Evolutionary conservation across 1,284 basidiomycete species (phyloP), one percentile per base, ranked within the genome.

Genomic region (Ceratorhiza oryzae-sativae): DNA sequence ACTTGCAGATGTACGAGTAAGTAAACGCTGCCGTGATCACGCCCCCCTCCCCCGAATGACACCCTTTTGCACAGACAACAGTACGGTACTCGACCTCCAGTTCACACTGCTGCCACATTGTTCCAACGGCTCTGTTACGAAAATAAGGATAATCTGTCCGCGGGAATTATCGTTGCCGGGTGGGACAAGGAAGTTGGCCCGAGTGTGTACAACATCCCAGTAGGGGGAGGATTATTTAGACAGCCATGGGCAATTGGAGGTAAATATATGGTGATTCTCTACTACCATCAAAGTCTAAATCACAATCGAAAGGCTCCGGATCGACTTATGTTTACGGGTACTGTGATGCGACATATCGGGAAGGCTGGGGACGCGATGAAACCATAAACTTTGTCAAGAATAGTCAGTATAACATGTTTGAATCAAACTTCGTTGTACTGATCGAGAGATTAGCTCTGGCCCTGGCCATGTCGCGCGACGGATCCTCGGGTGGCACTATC

Each of bases 311-410:
- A 94, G 93, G 94, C 39, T 97, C 95, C 71, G 97, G 97, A 15
- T 98, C 95, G 49, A 94, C 95, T 12, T 99, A 98, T 80, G 95
- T 99, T 20, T 99, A 99, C 79, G 97, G 97, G 59, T 99, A 97
- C 83, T 99, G 97, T 79, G 97, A 99, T 80, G 94, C 97, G 34
- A 98, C 95, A n/a, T 99, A 93, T 82, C 84, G 88, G 79, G 94
- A 97, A 42, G 94, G 92, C n/a, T 97, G 94, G 96, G 89, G 87
- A 2, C 87, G 88, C 76, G 93, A 95, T 51, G 87, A 98, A 83
- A 98, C 96, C 0, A 82, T 99, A 73, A 85, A 96, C 55, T 99
- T 99, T 80, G 97, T 99, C 71, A 93, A 90, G 84, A 97, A 99
- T 82, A 95, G 95, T 97, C 78, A 75, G 94, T 88, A 46, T 48